Percentiles rank a stretch among this genome's conserved stretches.
Evolutionary conservation across 495 filamentous ascomycete genomes (phyloP).

Genomic region (Monascus purpureus): DNA sequence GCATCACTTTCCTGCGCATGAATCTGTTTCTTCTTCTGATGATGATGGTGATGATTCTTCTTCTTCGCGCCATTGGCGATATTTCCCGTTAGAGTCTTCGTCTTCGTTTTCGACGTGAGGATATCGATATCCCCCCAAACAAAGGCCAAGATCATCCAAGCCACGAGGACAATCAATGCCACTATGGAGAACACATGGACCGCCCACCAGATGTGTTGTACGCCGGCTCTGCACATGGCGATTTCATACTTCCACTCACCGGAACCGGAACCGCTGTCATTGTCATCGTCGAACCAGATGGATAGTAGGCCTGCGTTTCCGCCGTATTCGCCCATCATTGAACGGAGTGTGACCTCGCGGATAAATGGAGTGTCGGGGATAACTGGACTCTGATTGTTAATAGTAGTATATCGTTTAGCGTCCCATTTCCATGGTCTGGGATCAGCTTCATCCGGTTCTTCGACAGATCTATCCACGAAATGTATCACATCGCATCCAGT

Average conservation of each 20-base stretch:
- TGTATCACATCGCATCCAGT: conserved; percentile 84
- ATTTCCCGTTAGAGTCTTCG: no score
- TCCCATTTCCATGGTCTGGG: conserved; percentile 18
- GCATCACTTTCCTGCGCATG: no score
- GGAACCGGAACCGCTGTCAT: conserved; percentile 16
- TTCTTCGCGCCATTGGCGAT: no score
- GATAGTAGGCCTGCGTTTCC: conserved; percentile 81
- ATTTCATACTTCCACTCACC: conserved; percentile 72
- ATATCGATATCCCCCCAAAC: conserved; percentile 1
- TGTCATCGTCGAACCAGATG: conserved; percentile 62
- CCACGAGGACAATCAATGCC: conserved; percentile 16
- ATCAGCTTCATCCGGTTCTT: conserved; percentile 7
- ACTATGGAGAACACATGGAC: conserved; percentile 61
- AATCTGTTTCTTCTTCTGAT: no score
- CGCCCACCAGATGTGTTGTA: conserved; percentile 90
- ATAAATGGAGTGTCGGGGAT: conserved; percentile 25
- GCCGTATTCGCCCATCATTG: conserved; percentile 93
- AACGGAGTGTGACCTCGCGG: conserved; percentile 87
- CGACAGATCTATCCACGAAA: conserved; percentile 41
- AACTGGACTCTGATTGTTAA: conserved; percentile 1
- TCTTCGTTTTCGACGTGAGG: no score
- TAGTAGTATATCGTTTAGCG: conserved; percentile 14
- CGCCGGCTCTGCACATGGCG: conserved; percentile 58
- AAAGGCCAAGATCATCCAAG: conserved; percentile 9
- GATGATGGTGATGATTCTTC: no score